Conservation (phyloP, 768 basidiomycete genomes). For the Rhodocollybia butyracea region DNA sequence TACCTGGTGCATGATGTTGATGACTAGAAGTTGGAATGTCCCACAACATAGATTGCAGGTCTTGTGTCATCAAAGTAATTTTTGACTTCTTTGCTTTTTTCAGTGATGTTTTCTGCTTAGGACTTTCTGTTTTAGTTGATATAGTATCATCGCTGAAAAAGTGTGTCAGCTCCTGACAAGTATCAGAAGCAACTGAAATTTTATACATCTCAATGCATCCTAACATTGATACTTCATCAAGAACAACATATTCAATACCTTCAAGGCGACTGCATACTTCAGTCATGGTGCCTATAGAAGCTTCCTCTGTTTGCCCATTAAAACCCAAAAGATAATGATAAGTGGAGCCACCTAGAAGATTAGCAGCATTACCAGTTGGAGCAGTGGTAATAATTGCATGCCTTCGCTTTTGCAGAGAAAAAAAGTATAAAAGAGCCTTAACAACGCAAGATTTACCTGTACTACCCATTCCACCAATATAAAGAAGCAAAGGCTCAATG, state of each 20-base stretch:
- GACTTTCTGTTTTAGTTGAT: neutral
- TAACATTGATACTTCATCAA: constrained; percentile 43
- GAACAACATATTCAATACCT: constrained; percentile 27
- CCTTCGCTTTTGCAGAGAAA: constrained; percentile 11
- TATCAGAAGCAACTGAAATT: constrained; percentile 24
- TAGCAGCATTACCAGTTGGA: constrained; percentile 17
- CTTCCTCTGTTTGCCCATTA: neutral
- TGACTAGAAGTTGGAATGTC: constrained; percentile 7
- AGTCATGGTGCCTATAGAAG: neutral
- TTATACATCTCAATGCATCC: constrained; percentile 26
- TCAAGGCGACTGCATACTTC: constrained; percentile 1
- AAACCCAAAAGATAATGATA: constrained; percentile 15
- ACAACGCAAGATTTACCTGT: constrained; percentile 32
- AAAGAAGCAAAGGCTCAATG: constrained; percentile 25
- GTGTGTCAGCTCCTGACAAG: constrained; percentile 21
- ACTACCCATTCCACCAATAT: constrained; percentile 30
- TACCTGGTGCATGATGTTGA: constrained; percentile 21
- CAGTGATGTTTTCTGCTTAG: neutral
- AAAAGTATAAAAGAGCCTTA: constrained; percentile 20
- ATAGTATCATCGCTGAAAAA: constrained; percentile 27
- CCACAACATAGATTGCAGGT: constrained; percentile 16
- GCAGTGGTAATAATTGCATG: constrained; percentile 15
- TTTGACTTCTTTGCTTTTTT: neutral
- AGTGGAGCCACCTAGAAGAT: constrained; percentile 14
- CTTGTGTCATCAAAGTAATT: neutral